Conservation (phyloP, 192 early-diverging fungal species). For the Coemansia sp. region DNA sequence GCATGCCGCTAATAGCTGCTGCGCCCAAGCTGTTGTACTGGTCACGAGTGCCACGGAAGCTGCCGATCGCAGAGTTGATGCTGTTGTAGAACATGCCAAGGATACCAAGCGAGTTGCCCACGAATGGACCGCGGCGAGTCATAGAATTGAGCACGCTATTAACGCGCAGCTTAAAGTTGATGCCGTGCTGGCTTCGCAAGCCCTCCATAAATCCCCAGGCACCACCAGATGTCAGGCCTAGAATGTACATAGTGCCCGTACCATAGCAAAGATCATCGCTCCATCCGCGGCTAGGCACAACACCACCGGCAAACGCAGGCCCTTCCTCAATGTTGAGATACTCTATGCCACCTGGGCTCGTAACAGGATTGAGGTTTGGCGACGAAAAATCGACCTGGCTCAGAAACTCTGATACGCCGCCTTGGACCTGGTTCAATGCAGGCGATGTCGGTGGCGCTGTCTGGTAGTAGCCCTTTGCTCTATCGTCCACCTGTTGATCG, state of each 20-base stretch:
- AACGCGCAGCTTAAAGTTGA: conserved; percentile 71
- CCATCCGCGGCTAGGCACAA: conserved; percentile 77
- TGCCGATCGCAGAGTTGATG: conserved; percentile 68
- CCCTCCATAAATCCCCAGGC: conserved; percentile 78
- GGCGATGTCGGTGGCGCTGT: conserved; percentile 7
- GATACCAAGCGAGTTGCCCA: conserved; percentile 81
- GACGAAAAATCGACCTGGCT: conserved; percentile 54
- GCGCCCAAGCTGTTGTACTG: conserved; percentile 70
- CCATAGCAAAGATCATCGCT: conserved; percentile 85
- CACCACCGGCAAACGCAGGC: conserved; percentile 39
- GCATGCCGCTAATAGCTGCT: conserved; percentile 72
- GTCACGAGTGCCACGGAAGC: conserved; percentile 65
- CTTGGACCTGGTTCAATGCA: conserved; percentile 35
- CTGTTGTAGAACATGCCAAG: conserved; percentile 84
- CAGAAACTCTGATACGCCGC: conserved; percentile 53
- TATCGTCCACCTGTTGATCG: conserved; percentile 15
- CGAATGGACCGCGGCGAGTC: conserved; percentile 82
- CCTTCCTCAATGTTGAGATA: conserved; percentile 56
- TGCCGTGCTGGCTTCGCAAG: conserved; percentile 63
- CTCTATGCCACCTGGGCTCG: conserved; percentile 45
- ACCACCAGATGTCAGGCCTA: conserved; percentile 73
- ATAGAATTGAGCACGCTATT: conserved; percentile 82
- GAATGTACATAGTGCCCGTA: conserved; percentile 77
- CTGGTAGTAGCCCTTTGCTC: conserved; percentile 30
- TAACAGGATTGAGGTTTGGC: conserved; percentile 32